Evolutionary conservation across 129 eudicot genomes (phyloP).

Genomic region (Ambrosia artemisiifolia): DNA sequence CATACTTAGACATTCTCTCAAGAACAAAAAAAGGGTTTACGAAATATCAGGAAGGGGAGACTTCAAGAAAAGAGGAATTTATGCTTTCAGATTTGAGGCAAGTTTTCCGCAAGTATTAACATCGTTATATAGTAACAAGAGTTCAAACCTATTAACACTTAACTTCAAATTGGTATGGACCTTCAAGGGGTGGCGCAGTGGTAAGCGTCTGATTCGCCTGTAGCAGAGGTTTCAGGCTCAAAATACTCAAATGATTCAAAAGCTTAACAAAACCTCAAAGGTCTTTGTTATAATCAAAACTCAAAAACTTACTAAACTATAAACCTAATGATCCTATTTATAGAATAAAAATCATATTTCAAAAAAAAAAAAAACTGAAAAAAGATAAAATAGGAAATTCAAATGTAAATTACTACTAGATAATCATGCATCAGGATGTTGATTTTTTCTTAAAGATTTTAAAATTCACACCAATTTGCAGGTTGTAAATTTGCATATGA

Average conservation of each 20-base stretch:
- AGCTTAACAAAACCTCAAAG: too few species aligned
- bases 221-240: too few species aligned
- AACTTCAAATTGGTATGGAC: conserved; percentile 14
- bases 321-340: too few species aligned
- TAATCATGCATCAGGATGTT: too few species aligned
- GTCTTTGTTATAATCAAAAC: too few species aligned
- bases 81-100: conserved; percentile 96
- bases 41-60: conserved; percentile 74
- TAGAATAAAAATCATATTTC: too few species aligned
- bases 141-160: conserved; percentile 1
- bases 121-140: neutral
- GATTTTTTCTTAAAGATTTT: neutral
- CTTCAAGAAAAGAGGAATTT: conserved; percentile 82
- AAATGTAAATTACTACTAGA: too few species aligned
- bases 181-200: neutral
- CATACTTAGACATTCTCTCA: conserved; percentile 61
- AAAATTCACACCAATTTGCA: neutral
- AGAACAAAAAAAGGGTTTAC: conserved; percentile 62
- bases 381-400: too few species aligned
- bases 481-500: conserved; percentile 11
- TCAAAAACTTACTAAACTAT: too few species aligned
- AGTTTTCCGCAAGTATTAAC: conserved; percentile 13
- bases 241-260: too few species aligned
- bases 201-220: too few species aligned
- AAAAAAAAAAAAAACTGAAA: too few species aligned